phyloP scores from a whole-genome alignment of 345 rosid species.

The Acer campestre region DNA sequence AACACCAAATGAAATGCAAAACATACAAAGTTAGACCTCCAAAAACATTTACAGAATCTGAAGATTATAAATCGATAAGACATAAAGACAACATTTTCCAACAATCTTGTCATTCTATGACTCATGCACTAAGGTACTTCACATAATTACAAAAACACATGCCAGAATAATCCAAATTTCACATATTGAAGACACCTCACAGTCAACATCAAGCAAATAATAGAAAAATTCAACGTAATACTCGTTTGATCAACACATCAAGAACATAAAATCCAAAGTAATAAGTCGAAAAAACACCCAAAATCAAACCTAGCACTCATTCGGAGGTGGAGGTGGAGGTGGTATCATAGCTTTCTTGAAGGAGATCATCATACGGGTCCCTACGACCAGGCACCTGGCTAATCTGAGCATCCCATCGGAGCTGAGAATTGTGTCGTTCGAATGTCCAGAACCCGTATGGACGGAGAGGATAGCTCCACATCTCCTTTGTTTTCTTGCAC shows the following conservation, averaged over 20 bases:
- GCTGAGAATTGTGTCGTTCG: slow-evolving; percentile 93
- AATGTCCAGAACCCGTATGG: slow-evolving; percentile 99
- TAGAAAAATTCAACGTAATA: background rate
- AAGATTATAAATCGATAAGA: background rate
- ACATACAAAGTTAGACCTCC: background rate
- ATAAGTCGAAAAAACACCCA: background rate
- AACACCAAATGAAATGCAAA: background rate
- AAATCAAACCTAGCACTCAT: slow-evolving; percentile 30
- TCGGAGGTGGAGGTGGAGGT: slow-evolving; percentile 27
- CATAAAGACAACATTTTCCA: background rate
- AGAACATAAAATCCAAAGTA: background rate
- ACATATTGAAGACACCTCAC: background rate
- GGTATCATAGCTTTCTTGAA: slow-evolving; percentile 41
- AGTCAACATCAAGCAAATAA: background rate
- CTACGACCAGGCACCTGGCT: slow-evolving; percentile 94
- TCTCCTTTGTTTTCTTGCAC: slow-evolving; percentile 91
- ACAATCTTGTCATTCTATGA: no score
- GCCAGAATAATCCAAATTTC: background rate
- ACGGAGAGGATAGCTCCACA: slow-evolving; percentile 93
- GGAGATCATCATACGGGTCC: slow-evolving; percentile 94
- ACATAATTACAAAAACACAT: background rate
- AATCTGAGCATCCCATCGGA: slow-evolving; percentile 93
- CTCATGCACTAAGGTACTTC: background rate
- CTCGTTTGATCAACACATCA: background rate
- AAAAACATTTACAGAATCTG: background rate